Conservation (phyloP, 2,329 filamentous ascomycete genomes). For the Lasiodiplodia citricola region DNA sequence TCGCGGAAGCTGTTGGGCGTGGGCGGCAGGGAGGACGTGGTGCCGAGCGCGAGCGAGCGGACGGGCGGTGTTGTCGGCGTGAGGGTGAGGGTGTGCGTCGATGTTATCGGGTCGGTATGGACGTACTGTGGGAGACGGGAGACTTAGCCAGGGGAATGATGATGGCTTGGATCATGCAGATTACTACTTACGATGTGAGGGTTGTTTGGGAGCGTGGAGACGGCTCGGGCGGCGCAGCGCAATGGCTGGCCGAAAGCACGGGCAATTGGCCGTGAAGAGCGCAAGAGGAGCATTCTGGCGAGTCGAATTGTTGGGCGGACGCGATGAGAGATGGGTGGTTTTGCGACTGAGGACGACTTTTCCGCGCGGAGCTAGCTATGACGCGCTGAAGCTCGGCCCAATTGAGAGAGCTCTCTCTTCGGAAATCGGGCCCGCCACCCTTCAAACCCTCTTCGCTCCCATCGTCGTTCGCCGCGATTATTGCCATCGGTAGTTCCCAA, state of each 20-base stretch:
- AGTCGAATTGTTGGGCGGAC: neutral
- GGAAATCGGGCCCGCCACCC: neutral
- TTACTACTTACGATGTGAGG: conserved; percentile 45
- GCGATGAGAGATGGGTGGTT: neutral
- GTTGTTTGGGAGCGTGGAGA: conserved; percentile 52
- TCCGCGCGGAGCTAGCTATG: conserved; percentile 14
- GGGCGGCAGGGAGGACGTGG: conserved; percentile 59
- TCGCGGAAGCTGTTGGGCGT: conserved; percentile 61
- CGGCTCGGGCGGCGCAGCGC: conserved; percentile 14
- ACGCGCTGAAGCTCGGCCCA: conserved; percentile 11
- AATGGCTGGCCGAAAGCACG: neutral
- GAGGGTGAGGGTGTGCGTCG: conserved; percentile 60
- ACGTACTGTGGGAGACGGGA: conserved; percentile 2
- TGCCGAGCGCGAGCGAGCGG: conserved; percentile 60
- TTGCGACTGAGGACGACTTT: neutral
- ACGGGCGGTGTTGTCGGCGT: conserved; percentile 61
- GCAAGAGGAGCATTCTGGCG: conserved; percentile 21
- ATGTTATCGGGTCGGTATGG: conserved; percentile 41
- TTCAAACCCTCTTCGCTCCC: neutral
- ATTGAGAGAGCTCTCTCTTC: neutral
- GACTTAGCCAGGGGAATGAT: neutral
- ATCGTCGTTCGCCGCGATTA: neutral
- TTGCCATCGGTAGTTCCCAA: neutral
- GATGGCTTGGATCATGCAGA: neutral
- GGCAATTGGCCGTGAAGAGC: conserved; percentile 12